Evolutionary conservation across 2,329 filamentous ascomycete species (phyloP).

Genomic region (Gliomastix tumulicola): DNA sequence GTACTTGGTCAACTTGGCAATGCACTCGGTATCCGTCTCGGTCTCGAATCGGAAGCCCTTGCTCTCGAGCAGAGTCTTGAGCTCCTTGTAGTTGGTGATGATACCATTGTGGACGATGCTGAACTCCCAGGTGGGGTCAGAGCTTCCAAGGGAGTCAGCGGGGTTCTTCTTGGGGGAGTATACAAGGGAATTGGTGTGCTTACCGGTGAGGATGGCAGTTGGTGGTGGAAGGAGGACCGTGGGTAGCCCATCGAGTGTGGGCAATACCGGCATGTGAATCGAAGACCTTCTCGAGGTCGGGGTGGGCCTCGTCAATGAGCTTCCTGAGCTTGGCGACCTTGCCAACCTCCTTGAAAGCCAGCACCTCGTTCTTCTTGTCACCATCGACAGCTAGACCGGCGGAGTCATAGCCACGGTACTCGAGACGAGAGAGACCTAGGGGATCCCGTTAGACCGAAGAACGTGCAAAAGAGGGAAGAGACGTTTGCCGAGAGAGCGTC

Average conservation of each 20-base stretch:
- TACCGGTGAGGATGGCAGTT: slow-evolving; percentile 99
- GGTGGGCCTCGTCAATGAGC: slow-evolving; percentile 76
- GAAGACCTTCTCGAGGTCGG: slow-evolving; percentile 87
- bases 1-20: slow-evolving; percentile 98
- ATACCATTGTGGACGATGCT: slow-evolving; percentile 98
- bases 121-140: slow-evolving; percentile 93
- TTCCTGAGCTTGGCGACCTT: slow-evolving; percentile 96
- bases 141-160: slow-evolving; percentile 45
- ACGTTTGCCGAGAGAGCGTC: too few species aligned
- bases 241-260: slow-evolving; percentile 98
- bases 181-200: slow-evolving; percentile 18
- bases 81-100: slow-evolving; percentile 99
- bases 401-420: slow-evolving; percentile 98
- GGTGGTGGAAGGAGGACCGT: slow-evolving; percentile 83
- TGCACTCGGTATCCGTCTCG: slow-evolving; percentile 98
- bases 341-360: slow-evolving; percentile 98
- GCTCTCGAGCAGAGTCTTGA: slow-evolving; percentile 83
- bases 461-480: slow-evolving; percentile 4
- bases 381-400: slow-evolving; percentile 93
- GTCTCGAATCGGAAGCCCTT: slow-evolving; percentile 99
- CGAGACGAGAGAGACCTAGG: slow-evolving; percentile 83
- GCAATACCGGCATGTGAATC: slow-evolving; percentile 98
- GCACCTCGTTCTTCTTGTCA: slow-evolving; percentile 97
- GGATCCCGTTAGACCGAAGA: slow-evolving; percentile 3
- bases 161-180: background rate